Evolutionary conservation across 768 basidiomycete genomes (phyloP).

Genomic region (Porpolomopsis calyptriformis): DNA sequence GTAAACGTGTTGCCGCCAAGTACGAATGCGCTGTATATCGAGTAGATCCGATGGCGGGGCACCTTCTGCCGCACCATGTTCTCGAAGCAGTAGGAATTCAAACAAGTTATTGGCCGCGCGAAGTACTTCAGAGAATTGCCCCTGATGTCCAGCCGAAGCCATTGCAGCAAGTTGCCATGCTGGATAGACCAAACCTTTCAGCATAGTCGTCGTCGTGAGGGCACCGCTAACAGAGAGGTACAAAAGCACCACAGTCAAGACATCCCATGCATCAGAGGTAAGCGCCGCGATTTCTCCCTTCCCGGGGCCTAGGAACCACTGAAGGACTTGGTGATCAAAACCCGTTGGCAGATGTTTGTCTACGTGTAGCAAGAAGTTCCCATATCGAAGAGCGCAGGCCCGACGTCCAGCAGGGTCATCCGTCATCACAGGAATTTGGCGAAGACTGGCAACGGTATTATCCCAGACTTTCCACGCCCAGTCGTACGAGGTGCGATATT

Average conservation of each 20-base stretch:
- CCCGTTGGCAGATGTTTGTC: conserved; percentile 69
- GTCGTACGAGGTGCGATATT: conserved; percentile 58
- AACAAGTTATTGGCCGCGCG: conserved; percentile 56
- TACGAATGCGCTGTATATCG: conserved; percentile 59
- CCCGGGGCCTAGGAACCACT: conserved; percentile 65
- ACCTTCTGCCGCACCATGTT: conserved; percentile 31
- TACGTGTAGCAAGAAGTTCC: conserved; percentile 58
- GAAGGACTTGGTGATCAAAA: conserved; percentile 57
- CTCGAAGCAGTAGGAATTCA: conserved; percentile 44
- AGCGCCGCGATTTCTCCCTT: conserved; percentile 52
- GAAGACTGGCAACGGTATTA: conserved; percentile 64
- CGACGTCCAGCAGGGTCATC: conserved; percentile 35
- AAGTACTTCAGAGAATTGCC: conserved; percentile 38
- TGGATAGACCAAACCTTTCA: conserved; percentile 69
- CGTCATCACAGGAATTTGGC: conserved; percentile 52
- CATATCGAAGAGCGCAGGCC: conserved; percentile 54
- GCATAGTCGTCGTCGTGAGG: conserved; percentile 59
- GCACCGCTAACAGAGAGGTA: conserved; percentile 58
- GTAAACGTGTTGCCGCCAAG: conserved; percentile 60
- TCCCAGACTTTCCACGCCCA: conserved; percentile 85
- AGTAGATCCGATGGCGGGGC: conserved; percentile 40
- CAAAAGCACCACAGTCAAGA: conserved; percentile 50
- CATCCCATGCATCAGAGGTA: conserved; percentile 53
- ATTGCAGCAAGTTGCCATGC: conserved; percentile 56
- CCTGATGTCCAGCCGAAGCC: conserved; percentile 25